phyloP scores from a whole-genome alignment of 2,329 filamentous ascomycete species.

The Fusarium illudens region DNA sequence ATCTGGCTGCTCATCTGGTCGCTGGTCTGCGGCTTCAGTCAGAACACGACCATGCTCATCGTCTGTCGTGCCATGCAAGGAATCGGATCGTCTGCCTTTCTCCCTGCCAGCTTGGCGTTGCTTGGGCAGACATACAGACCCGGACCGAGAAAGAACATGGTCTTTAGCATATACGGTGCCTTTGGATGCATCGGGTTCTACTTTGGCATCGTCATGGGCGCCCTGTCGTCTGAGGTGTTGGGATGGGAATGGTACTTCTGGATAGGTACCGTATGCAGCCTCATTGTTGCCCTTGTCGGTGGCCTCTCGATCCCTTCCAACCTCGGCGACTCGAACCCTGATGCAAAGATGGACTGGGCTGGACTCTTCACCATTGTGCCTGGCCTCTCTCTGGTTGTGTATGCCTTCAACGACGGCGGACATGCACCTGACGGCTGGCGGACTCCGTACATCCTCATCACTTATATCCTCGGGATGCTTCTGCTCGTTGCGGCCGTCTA shows the following conservation, averaged over 20 bases:
- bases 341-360: slow-evolving; percentile 71
- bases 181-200: slow-evolving; percentile 68
- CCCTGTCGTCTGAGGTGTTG: slow-evolving; percentile 66
- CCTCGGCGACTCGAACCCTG: slow-evolving; percentile 40
- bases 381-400: slow-evolving; percentile 74
- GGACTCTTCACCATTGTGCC: slow-evolving; percentile 68
- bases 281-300: slow-evolving; percentile 58
- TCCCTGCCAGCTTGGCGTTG: slow-evolving; percentile 71
- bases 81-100: slow-evolving; percentile 73
- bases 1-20: slow-evolving; percentile 73
- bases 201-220: slow-evolving; percentile 72
- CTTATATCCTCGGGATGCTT: slow-evolving; percentile 69
- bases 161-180: slow-evolving; percentile 67
- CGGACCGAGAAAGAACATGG: slow-evolving; percentile 74
- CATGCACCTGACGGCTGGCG: slow-evolving; percentile 74
- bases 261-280: slow-evolving; percentile 60
- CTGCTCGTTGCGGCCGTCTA: slow-evolving; percentile 69
- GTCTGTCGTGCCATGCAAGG: slow-evolving; percentile 77
- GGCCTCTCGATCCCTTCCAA: slow-evolving; percentile 50
- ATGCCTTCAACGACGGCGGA: slow-evolving; percentile 76
- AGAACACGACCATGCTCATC: slow-evolving; percentile 72
- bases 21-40: slow-evolving; percentile 72
- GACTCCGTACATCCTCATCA: slow-evolving; percentile 74
- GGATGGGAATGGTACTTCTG: slow-evolving; percentile 77
- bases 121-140: slow-evolving; percentile 74